Conservation (phyloP, 208 protist genomes). For the Trypanosoma caninum region DNA sequence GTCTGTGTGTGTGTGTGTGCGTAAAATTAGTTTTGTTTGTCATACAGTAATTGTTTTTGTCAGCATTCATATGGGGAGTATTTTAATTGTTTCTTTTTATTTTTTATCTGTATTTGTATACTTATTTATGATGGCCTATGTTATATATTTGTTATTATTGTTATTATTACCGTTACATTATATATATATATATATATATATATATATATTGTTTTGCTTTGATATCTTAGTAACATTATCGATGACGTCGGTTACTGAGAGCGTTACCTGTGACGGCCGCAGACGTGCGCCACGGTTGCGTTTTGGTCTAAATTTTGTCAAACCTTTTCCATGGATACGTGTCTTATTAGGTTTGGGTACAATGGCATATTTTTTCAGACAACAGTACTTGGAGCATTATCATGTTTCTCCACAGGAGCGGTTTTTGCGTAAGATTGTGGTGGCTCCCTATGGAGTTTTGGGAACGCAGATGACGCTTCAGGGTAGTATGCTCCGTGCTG, state of each 20-base stretch:
- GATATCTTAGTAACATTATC: slow-evolving; percentile 17
- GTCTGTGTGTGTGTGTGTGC: too few species aligned
- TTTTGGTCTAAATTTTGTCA: slow-evolving; percentile 59
- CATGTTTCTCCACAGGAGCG: slow-evolving; percentile 61
- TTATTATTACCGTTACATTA: neutral
- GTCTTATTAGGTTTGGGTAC: slow-evolving; percentile 40
- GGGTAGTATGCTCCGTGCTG: slow-evolving; percentile 49
- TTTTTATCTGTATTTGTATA: neutral
- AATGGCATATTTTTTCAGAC: slow-evolving; percentile 41
- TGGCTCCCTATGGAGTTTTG: slow-evolving; percentile 81
- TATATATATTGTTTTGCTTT: slow-evolving; percentile 11
- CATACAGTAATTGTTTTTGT: neutral
- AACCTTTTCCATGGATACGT: slow-evolving; percentile 73
- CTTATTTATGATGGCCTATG: neutral
- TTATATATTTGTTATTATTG: neutral
- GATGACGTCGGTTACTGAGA: slow-evolving; percentile 42
- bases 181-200: slow-evolving; percentile 4
- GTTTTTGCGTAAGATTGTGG: slow-evolving; percentile 71
- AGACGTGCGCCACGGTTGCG: slow-evolving; percentile 65
- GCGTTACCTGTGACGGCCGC: slow-evolving; percentile 66
- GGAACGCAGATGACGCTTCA: slow-evolving; percentile 76
- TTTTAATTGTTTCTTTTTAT: neutral
- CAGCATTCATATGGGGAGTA: neutral
- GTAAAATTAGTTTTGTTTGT: too few species aligned
- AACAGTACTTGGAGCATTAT: slow-evolving; percentile 28